Conservation (phyloP, 257 asterid genomes). For the Rauvolfia tetraphylla region DNA sequence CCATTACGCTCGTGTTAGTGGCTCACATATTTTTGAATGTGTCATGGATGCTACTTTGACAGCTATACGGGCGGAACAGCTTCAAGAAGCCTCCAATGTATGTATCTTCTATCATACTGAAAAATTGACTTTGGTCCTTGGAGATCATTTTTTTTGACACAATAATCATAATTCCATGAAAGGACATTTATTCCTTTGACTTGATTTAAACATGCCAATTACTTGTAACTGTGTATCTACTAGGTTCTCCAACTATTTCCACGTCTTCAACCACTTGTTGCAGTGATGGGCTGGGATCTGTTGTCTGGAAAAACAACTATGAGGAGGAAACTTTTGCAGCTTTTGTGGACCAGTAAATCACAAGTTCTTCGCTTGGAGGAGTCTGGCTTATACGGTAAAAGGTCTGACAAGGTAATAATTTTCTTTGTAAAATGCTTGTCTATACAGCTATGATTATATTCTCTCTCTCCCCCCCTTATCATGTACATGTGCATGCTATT, state of each 20-base stretch:
- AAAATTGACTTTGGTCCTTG: neutral
- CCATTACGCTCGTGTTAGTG: constrained; percentile 81
- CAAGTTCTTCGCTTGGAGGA: constrained; percentile 82
- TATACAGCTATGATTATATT: neutral
- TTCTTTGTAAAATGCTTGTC: neutral
- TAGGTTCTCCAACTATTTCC: constrained; percentile 85
- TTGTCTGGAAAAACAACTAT: constrained; percentile 75
- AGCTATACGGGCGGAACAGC: constrained; percentile 67
- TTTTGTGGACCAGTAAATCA: constrained; percentile 90
- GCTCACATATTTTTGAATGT: constrained; percentile 72
- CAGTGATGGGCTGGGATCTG: constrained; percentile 98
- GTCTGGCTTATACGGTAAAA: constrained; percentile 56
- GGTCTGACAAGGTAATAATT: constrained; percentile 62
- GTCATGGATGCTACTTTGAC: constrained; percentile 68
- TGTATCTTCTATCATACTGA: constrained; percentile 8
- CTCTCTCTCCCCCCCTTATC: neutral
- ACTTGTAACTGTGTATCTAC: constrained; percentile 16
- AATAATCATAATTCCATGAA: neutral
- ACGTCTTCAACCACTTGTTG: constrained; percentile 91
- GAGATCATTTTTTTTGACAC: neutral
- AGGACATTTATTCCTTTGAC: neutral
- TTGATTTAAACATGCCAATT: constrained; percentile 1
- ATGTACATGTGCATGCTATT: neutral
- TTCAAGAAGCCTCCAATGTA: constrained; percentile 85
- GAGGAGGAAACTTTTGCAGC: constrained; percentile 83